Base-by-base conservation (phyloP, 2,329 filamentous ascomycete genomes). In the Phyllosticta citrichinensis region DNA sequence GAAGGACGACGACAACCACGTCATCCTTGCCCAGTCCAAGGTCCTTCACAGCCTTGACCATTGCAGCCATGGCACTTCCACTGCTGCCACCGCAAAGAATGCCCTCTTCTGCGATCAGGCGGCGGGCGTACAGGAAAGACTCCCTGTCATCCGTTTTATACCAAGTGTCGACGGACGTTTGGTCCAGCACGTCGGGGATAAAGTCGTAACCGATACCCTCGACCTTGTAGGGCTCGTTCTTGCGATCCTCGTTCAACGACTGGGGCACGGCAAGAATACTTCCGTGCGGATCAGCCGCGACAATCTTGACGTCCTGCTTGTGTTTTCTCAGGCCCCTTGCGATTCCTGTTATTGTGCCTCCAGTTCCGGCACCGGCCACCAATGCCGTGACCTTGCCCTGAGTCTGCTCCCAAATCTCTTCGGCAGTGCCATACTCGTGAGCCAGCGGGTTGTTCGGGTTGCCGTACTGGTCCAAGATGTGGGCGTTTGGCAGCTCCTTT, bases 201-300 rank as follows among this genome's bases (percentile, higher is more conserved):
- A 99, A 99, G 74, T 99, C 94, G 74, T 99, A 99, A 20, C 94
- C 94, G 69, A 99, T 99, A 52, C 94, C 94, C 78, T 99, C 94
- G 0, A 99, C 94, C 79, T 99, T 97, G 80, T 99, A 99, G 1
- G 87, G 80, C 74, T 91, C 86, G 70, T 97, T 93, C 63, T 83
- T 82, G 71, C 87, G 84, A 65, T 89, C 87, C 55, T 89, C 80
- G 74, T 99, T 99, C 66, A 99, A 78, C 5, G 75, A 69, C 66
- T 88, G 84, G 1, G 94, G 94, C 33, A 96, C 70, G 10, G 94
- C 94, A 56, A 99, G 81, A 66, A 97, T 91, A 62, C 91, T 96
- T 58, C 94, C 94, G 56, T 92, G 84, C 0, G 94, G 94, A 74
- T 99, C 94, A 5, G 93, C 94, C 2, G 91, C 92, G 60, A 99